Evolutionary conservation across 768 basidiomycete genomes (phyloP), one percentile per base, ranked within the genome.

Genomic region (Arthromyces matolae): DNA sequence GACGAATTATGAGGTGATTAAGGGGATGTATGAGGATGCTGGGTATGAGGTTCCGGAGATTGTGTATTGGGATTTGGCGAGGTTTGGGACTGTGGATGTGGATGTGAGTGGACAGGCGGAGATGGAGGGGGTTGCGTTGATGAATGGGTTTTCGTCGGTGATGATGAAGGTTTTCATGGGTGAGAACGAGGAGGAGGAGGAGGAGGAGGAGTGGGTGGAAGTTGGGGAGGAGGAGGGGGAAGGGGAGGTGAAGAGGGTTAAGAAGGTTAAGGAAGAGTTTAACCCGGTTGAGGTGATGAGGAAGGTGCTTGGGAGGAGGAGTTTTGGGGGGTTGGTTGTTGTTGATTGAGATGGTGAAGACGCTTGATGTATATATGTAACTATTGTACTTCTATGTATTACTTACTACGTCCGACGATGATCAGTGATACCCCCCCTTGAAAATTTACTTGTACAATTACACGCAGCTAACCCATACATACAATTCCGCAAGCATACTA

Each of bases 141-240:
- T 88, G 68, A 84, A 75, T 58, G 87, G 86, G 41, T 87, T 82
- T 58, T 84, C 81, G 45, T 73, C 80, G 16, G 72, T 79, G 46
- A 70, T 86, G 75, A 63, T 89, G 70, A 88, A 87, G 69, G 71
- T 81, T 49, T 87, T 89, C 56, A 78, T 88, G 76, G 80, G 76
- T 9, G 78, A 75, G 18, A 69, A 64, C 13, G n/a, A n/a, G n/a
- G n/a, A n/a, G n/a, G n/a, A n/a, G n/a, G n/a, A n/a, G n/a, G 71
- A 65, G 29, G 63, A 58, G 8, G 64, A 42, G 52, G 67, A 55
- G 53, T 70, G 69, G 66, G 68, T 72, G 57, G 63, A 70, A 12
- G 60, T 69, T 28, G 57, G 54, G 6, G 61, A 63, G n/a, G n/a
- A n/a, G n/a, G n/a, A n/a, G n/a, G n/a, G n/a, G 23, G 67, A 69